Percentiles rank a stretch among this genome's conserved stretches.
Evolutionary conservation across 2,329 filamentous ascomycete genomes (phyloP).

Genomic region (Polytolypa hystricis): DNA sequence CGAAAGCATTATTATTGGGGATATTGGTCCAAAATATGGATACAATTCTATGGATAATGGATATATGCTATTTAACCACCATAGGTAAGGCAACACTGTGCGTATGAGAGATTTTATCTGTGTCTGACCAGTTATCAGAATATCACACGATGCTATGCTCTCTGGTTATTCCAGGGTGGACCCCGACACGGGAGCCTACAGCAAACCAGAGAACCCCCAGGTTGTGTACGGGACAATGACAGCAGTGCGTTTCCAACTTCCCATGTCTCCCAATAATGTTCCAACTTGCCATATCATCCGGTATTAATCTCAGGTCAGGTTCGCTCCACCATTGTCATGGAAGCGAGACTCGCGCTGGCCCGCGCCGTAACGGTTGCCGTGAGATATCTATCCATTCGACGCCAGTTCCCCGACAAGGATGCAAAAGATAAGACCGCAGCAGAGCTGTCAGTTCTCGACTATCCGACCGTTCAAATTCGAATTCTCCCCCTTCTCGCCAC

Average conservation of each 20-base stretch:
- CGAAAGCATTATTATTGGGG: conserved; percentile 8
- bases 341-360: conserved; percentile 42
- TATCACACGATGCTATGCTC: conserved; percentile 10
- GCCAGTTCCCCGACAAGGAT: conserved; percentile 42
- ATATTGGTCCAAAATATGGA: conserved; percentile 11
- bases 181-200: conserved; percentile 9
- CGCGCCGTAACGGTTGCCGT: conserved; percentile 44
- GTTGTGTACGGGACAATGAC: conserved; percentile 12
- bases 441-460: conserved; percentile 41
- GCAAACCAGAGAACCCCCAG: conserved; percentile 9
- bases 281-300: too few relatives aligned
- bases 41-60: conserved; percentile 11
- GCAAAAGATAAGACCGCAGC: conserved; percentile 23
- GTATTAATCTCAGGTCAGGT: too few relatives aligned
- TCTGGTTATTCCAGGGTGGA: conserved; percentile 11
- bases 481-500: conserved; percentile 44
- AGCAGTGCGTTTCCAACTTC: conserved; percentile 4
- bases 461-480: conserved; percentile 44
- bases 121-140: too few relatives aligned
- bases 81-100: too few relatives aligned
- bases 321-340: conserved; percentile 25
- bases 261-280: too few relatives aligned
- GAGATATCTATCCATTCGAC: conserved; percentile 38
- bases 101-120: too few relatives aligned
- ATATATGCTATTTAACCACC: conserved; percentile 12